Conservation (phyloP, 2,329 filamentous ascomycete genomes). For the Cryoendolithus antarcticus region DNA sequence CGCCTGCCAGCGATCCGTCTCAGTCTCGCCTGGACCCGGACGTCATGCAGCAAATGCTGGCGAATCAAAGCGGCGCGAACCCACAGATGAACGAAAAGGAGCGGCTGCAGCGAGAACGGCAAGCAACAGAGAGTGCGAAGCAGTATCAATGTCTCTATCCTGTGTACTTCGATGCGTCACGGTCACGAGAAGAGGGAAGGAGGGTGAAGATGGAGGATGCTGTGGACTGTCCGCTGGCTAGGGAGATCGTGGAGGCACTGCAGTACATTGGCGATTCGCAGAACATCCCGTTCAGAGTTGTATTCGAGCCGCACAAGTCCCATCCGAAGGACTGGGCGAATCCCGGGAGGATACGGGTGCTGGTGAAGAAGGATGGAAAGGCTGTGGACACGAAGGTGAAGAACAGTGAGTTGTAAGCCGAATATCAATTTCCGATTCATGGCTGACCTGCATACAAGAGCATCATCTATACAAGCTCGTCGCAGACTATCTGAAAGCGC, state of each 20-base stretch:
- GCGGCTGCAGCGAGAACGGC: slow-evolving; percentile 25
- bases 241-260: slow-evolving; percentile 81
- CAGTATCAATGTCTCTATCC: slow-evolving; percentile 86
- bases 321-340: slow-evolving; percentile 98
- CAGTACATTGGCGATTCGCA: slow-evolving; percentile 39
- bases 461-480: slow-evolving; percentile 80
- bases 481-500: slow-evolving; percentile 58
- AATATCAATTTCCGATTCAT: too few species aligned
- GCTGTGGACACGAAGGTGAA: slow-evolving; percentile 41
- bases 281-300: slow-evolving; percentile 43
- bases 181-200: slow-evolving; percentile 65
- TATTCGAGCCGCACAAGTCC: slow-evolving; percentile 81
- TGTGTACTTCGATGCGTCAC: slow-evolving; percentile 76
- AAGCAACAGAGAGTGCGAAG: slow-evolving; percentile 48
- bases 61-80: slow-evolving; percentile 5
- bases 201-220: slow-evolving; percentile 62
- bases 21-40: slow-evolving; percentile 11
- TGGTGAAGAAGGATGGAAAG: slow-evolving; percentile 52
- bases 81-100: slow-evolving; percentile 20
- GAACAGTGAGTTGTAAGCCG: slow-evolving; percentile 42
- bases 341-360: slow-evolving; percentile 74
- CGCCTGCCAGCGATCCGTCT: slow-evolving; percentile 12
- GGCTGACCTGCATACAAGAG: slow-evolving; percentile 36
- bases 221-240: slow-evolving; percentile 72
- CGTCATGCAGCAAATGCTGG: slow-evolving; percentile 15